Evolutionary conservation across 345 rosid genomes (phyloP), one percentile per base, ranked within the genome.

Genomic region (Populus nigra): DNA sequence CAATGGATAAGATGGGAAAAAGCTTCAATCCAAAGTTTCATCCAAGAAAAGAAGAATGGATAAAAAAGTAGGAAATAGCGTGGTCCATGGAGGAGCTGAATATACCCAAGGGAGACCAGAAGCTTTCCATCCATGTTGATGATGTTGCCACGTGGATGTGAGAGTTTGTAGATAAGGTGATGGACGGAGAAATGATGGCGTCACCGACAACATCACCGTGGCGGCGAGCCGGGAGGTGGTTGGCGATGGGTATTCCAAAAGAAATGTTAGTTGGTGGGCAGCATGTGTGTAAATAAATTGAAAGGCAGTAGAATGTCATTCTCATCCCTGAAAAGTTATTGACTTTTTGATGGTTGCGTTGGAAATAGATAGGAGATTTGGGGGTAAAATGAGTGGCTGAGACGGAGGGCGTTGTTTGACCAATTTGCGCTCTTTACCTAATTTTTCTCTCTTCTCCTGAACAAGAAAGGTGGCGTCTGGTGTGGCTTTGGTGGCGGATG

Each of bases 11-110:
- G 77, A 62, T 1, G 20, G 16, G 22, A 74, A 39, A 27, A 74
- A 18, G 23, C 25, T 16, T 25, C 23, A 17, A 41, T 13, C 38
- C 36, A 23, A 11, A 62, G 2, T 3, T 20, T 65, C 2, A 0
- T 33, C 22, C 5, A 7, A 18, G 6, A 8, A 36, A 57, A 63
- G 17, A 23, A 11, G 43, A 41, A 6, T 36, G 16, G 7, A 25
- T 6, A 9, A 8, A 47, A 33, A 31, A 43, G 17, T 5, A 70
- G 15, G 22, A 31, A 18, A 17, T 23, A 70, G 9, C 31, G 73
- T 69, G 82, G 83, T 82, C 84, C 77, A 20, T 0, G 41, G 7
- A 0, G 82, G 76, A 69, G 73, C 35, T 47, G 82, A 79, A 83
- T 38, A 72, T 57, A 29, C 72, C 61, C 25, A n/a, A 3, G 69